Evolutionary conservation across 495 filamentous ascomycete species (phyloP).

Genomic region (Clohesyomyces aquaticus): DNA sequence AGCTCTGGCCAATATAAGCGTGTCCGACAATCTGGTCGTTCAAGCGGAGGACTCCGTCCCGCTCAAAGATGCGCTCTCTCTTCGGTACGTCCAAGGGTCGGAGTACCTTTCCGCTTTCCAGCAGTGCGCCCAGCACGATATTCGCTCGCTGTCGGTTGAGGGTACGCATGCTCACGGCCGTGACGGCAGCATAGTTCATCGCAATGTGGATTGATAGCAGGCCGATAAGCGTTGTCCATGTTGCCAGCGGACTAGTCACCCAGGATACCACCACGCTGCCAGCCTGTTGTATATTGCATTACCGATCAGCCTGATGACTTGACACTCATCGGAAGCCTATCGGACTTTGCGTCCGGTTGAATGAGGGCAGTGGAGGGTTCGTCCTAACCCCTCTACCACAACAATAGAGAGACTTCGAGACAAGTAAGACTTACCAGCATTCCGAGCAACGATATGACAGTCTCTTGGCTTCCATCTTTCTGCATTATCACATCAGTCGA

Average conservation of each 20-base stretch:
- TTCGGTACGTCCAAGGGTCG: conserved; percentile 65
- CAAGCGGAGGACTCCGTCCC: conserved; percentile 65
- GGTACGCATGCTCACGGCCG: conserved; percentile 79
- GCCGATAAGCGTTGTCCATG: conserved; percentile 73
- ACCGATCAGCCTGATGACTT: conserved; percentile 29
- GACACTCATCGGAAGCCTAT: neutral
- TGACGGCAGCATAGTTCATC: conserved; percentile 85
- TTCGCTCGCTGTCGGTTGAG: conserved; percentile 87
- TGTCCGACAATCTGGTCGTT: conserved; percentile 54
- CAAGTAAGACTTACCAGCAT: conserved; percentile 67
- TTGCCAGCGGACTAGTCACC: conserved; percentile 69
- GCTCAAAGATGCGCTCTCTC: conserved; percentile 73
- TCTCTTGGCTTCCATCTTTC: conserved; percentile 97
- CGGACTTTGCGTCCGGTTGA: too few species aligned
- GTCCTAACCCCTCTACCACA: too few species aligned
- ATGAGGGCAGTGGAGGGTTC: too few species aligned
- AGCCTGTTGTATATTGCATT: conserved; percentile 51
- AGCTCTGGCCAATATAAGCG: conserved; percentile 54
- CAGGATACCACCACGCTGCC: conserved; percentile 79
- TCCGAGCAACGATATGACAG: conserved; percentile 84
- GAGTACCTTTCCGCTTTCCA: conserved; percentile 56
- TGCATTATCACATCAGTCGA: conserved; percentile 43
- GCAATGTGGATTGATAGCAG: conserved; percentile 75
- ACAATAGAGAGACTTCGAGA: conserved; percentile 6
- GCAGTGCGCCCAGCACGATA: conserved; percentile 69